Evolutionary conservation across 768 basidiomycete species (phyloP).

Genomic region (Leccinum ochraceum): DNA sequence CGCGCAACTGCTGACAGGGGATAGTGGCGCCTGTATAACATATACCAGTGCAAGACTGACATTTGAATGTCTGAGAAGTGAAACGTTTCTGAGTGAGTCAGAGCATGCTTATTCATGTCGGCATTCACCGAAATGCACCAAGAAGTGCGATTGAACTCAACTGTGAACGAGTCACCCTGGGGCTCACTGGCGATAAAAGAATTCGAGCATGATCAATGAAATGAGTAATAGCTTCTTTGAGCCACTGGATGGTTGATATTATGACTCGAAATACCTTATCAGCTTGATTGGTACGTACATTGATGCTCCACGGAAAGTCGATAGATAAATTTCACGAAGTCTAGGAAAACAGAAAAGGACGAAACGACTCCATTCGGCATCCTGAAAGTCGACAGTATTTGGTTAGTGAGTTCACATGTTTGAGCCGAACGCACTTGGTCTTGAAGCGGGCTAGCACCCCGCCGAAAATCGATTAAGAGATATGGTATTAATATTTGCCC

Average conservation of each 20-base stretch:
- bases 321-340: neutral
- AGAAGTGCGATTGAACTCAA: conserved; percentile 14
- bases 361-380: conserved; percentile 3
- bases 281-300: neutral
- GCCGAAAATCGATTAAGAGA: neutral
- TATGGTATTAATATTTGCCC: neutral
- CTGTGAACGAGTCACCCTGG: conserved; percentile 11
- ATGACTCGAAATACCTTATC: conserved; percentile 24
- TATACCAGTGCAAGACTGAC: neutral
- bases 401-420: conserved; percentile 4
- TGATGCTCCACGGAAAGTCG: neutral
- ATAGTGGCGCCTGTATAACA: conserved; percentile 1
- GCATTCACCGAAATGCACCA: conserved; percentile 4
- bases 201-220: conserved; percentile 8
- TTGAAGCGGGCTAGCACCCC: conserved; percentile 1
- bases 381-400: conserved; percentile 7
- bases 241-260: conserved; percentile 8
- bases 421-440: conserved; percentile 4
- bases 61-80: neutral
- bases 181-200: neutral
- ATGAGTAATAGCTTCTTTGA: conserved; percentile 10
- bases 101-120: neutral
- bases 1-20: neutral
- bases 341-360: neutral
- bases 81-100: conserved; percentile 4